Evolutionary conservation across 495 filamentous ascomycete genomes (phyloP), one percentile per base, ranked within the genome.

Genomic region (Rostrohypoxylon terebratum): DNA sequence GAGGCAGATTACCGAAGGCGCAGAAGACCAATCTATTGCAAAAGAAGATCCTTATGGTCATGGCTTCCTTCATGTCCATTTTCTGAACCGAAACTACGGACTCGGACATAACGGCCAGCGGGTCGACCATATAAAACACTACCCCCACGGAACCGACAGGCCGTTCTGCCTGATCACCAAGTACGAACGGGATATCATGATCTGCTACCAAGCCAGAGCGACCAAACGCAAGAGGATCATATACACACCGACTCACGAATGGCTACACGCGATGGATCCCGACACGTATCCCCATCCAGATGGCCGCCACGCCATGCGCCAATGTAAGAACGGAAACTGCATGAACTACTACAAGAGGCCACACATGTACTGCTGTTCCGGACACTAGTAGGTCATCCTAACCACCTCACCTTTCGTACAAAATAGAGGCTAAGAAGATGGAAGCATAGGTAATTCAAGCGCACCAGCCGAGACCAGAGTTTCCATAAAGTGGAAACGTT

Each of bases 261-360:
- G 73, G 73, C 48, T 66, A 40, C 65, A 72, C 31, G 73, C 68
- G 45, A 63, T 72, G 66, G 65, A 72, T 55, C 69, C 69, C 51
- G 69, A 69, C 23, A 66, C 63, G 38, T 69, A 63, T 38, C 23
- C 23, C 16, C 11, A 16, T 25, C 25, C 50, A 6, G 1, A 7
- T 1, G 7, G 14, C 8, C 3, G 4, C 1, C 23, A 33, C 2
- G 25, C 14, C 11, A 6, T 33, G 1, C 50, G 10, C 4, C 14
- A 5, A 16, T 54, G 50, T 25, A 54, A 33, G 50, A 13, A 54
- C 50, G 50, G 5, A 6, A 7, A 13, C 5, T 54, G 50, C 23
- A 54, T 54, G 50, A 54, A 54, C 23, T 54, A 54, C 23, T 54
- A 54, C 14, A 31, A 16, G 8, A 31, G 20, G 10, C 23, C 50